Evolutionary conservation across 805 yeast genomes (phyloP).

Genomic region (Debaryomyces hansenii): DNA sequence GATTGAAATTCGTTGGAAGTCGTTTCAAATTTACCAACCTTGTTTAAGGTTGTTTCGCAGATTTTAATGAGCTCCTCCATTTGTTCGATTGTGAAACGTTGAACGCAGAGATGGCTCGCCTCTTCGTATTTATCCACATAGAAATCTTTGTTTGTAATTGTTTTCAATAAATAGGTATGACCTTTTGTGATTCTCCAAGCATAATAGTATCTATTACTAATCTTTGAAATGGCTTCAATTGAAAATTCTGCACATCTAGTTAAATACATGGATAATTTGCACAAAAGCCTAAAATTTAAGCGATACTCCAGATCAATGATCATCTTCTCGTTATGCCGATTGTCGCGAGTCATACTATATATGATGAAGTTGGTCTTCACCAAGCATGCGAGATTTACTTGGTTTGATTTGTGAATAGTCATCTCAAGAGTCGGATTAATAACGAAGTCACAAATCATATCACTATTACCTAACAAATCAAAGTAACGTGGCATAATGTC

Average conservation of each 20-base stretch:
- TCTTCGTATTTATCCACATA: constrained; percentile 21
- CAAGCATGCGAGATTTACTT: constrained; percentile 28
- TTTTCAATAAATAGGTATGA: constrained; percentile 29
- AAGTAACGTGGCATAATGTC: constrained; percentile 38
- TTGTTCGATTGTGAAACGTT: constrained; percentile 19
- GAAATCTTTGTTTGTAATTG: constrained; percentile 28
- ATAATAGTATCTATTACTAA: constrained; percentile 37
- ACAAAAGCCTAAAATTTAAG: constrained; percentile 16
- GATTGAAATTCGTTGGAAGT: constrained; percentile 10
- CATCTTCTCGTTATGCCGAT: constrained; percentile 20
- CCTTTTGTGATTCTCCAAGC: constrained; percentile 42
- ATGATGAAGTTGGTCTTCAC: constrained; percentile 30
- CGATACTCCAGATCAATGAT: constrained; percentile 14
- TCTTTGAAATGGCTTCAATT: constrained; percentile 34
- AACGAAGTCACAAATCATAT: constrained; percentile 35
- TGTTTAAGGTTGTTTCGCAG: constrained; percentile 23
- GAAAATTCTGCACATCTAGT: constrained; percentile 29
- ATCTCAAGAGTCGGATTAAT: constrained; percentile 36
- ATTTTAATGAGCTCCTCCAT: constrained; percentile 25
- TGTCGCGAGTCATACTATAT: constrained; percentile 18
- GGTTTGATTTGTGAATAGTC: constrained; percentile 32
- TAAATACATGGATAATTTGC: constrained; percentile 22
- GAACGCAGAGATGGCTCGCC: constrained; percentile 11
- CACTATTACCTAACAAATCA: constrained; percentile 29
- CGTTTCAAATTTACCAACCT: constrained; percentile 18